Base-by-base conservation (phyloP, 495 filamentous ascomycete genomes). In the Penicillium cataractarum region DNA sequence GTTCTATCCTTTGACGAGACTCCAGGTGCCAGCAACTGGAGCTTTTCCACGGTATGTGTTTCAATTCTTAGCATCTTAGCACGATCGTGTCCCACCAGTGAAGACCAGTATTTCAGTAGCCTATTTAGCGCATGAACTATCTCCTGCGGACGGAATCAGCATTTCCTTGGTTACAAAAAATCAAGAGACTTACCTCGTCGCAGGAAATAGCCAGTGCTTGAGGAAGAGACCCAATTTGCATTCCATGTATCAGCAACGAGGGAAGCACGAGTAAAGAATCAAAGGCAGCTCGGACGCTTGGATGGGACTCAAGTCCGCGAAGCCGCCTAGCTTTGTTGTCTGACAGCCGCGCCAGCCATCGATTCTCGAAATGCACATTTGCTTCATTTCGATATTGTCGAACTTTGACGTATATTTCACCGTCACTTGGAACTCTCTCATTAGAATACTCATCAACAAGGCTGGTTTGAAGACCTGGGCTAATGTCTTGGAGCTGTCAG, bases 381-480 rank as follows among this genome's bases (percentile, higher is more conserved):
- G 37, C 37, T 31, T 74, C 57, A 29, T 55, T 8, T 58, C 75
- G 26, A 57, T 80, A 80, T 61, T 78, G 61, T 3, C 72, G 70
- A 29, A 78, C 69, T 64, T 80, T 79, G 10, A 68, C 57, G 59
- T 78, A 82, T 24, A 82, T 73, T 40, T 80, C 71, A 15, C 76
- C 66, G 57, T 78, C 69, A n/a, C 24, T 68, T 5, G 66, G 74
- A 37, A 59, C 49, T 50, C 67, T 66, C 62, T 80, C 63, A 42
- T 78, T 78, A 3, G 66, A 57, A 58, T 78, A 80, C 58, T 79
- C 69, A 33, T 80, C 68, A 35, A 69, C 39, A 0, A 74, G 60
- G 8, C 57, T 58, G n/a, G 44, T 59, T 61, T 58, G 49, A 33
- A 65, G 49, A 24, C 49, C 19, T 5, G 37, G 27, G 19, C 63